Evolutionary conservation across 768 basidiomycete species (phyloP).

Genomic region (Phlegmacium glaucopus): DNA sequence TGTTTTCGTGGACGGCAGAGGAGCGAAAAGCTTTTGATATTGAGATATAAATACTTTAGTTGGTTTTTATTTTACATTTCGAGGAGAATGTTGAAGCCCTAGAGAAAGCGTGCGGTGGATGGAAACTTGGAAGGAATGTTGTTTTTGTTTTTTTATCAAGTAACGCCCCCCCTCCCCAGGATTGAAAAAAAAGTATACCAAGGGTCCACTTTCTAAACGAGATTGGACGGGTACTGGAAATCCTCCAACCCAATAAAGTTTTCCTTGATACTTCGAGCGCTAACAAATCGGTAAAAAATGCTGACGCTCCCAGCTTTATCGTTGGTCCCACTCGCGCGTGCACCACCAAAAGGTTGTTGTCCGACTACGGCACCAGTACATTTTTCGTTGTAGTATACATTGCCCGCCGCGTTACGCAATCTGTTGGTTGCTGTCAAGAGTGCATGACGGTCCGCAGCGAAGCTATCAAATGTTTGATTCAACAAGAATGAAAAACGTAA

Average conservation of each 20-base stretch:
- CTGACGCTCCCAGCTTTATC: slow-evolving; percentile 90
- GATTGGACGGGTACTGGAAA: slow-evolving; percentile 85
- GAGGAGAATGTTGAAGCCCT: too few species aligned
- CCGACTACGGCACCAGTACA: slow-evolving; percentile 98
- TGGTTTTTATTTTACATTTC: too few species aligned
- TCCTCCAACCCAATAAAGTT: slow-evolving; percentile 84
- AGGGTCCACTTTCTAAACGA: slow-evolving; percentile 54
- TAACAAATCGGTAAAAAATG: slow-evolving; percentile 74
- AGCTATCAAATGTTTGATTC: slow-evolving; percentile 43
- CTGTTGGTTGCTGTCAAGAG: slow-evolving; percentile 77
- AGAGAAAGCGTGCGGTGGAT: too few species aligned
- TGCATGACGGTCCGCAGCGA: slow-evolving; percentile 77
- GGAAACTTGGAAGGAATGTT: too few species aligned
- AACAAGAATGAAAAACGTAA: background rate
- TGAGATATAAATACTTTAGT: too few species aligned
- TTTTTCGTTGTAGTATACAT: slow-evolving; percentile 98
- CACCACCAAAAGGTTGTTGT: slow-evolving; percentile 97
- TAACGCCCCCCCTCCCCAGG: background rate
- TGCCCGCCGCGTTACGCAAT: slow-evolving; percentile 90
- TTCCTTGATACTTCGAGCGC: slow-evolving; percentile 94
- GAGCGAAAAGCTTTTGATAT: slow-evolving; percentile 46
- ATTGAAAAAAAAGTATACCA: background rate
- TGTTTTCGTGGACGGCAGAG: slow-evolving; percentile 55
- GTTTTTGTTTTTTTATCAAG: too few species aligned
- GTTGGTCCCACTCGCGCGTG: slow-evolving; percentile 90